These are phyloP conservation scores for Xylaria sp. DNA, from an alignment of 2,329 filamentous ascomycete species.

Conservation along the genomic window DNA sequence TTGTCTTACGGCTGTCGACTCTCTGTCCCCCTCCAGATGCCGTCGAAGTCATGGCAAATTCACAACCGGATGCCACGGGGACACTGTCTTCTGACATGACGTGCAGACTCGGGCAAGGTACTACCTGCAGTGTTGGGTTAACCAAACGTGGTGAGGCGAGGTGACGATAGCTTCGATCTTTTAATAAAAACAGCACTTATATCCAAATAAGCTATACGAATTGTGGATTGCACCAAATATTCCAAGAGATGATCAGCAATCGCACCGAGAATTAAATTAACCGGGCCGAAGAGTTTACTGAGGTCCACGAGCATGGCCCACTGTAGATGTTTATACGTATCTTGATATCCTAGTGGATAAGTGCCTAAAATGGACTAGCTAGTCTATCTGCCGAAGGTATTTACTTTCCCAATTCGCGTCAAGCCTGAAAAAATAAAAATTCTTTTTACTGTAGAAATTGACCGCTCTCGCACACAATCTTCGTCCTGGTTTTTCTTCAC, in stretches of 20 bases:
- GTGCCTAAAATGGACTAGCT: background rate
- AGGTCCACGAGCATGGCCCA: too few species aligned
- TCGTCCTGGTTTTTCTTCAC: background rate
- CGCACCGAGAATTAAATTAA: slow-evolving; percentile 18
- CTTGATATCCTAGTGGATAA: background rate
- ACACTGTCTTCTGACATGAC: slow-evolving; percentile 1
- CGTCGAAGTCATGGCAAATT: background rate
- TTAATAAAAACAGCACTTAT: background rate
- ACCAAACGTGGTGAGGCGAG: background rate
- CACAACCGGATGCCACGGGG: background rate
- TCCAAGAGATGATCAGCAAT: slow-evolving; percentile 2
- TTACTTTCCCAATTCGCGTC: background rate
- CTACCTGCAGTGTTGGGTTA: background rate
- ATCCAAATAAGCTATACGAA: background rate
- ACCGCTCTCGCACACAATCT: background rate
- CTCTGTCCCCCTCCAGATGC: slow-evolving; percentile 2
- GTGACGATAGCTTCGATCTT: background rate
- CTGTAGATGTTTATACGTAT: too few species aligned
- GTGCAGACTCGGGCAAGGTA: background rate
- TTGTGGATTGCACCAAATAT: background rate
- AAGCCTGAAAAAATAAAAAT: background rate
- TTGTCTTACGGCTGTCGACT: slow-evolving; percentile 19
- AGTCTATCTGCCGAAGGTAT: background rate
- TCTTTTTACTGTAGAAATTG: background rate
- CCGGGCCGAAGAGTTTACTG: slow-evolving; percentile 25